A percentile compares a stretch with the other conserved stretches of the same genome.
Evolutionary conservation across 2,329 filamentous ascomycete genomes (phyloP).

Genomic region (Penicillium vulpinum): DNA sequence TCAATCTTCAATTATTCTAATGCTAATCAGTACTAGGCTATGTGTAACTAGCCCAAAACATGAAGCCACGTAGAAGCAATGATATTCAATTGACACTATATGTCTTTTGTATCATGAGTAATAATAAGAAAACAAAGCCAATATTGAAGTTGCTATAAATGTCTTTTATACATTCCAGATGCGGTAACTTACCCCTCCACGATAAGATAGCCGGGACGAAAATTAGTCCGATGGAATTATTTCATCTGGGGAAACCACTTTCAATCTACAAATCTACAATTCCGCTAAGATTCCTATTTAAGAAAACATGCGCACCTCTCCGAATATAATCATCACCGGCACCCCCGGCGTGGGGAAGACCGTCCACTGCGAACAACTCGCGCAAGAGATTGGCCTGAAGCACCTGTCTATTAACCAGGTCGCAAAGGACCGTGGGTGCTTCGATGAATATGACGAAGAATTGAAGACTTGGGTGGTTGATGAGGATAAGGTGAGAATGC

Average conservation of each 20-base stretch:
- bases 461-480: slow-evolving; percentile 89
- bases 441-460: slow-evolving; percentile 84
- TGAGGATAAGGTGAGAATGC: slow-evolving; percentile 75
- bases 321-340: slow-evolving; percentile 93
- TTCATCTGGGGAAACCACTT: slow-evolving; percentile 14
- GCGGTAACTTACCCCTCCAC: slow-evolving; percentile 6
- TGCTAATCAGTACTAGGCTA: slow-evolving; percentile 12
- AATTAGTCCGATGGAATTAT: slow-evolving; percentile 22
- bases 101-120: not conserved
- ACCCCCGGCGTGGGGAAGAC: slow-evolving; percentile 97
- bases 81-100: not conserved
- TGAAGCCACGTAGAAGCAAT: not conserved
- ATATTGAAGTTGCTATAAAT: not conserved
- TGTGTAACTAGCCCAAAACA: not conserved
- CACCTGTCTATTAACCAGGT: slow-evolving; percentile 89
- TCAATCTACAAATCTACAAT: not conserved
- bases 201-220: slow-evolving; percentile 22
- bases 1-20: not conserved
- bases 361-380: slow-evolving; percentile 81
- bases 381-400: slow-evolving; percentile 71
- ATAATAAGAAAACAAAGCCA: not conserved
- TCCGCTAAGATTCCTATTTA: not conserved
- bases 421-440: slow-evolving; percentile 83
- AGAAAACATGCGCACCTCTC: slow-evolving; percentile 47
- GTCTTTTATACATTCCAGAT: slow-evolving; percentile 4